Evolutionary conservation across 768 basidiomycete genomes (phyloP).

Genomic region (Mrakia hoshinonis): DNA sequence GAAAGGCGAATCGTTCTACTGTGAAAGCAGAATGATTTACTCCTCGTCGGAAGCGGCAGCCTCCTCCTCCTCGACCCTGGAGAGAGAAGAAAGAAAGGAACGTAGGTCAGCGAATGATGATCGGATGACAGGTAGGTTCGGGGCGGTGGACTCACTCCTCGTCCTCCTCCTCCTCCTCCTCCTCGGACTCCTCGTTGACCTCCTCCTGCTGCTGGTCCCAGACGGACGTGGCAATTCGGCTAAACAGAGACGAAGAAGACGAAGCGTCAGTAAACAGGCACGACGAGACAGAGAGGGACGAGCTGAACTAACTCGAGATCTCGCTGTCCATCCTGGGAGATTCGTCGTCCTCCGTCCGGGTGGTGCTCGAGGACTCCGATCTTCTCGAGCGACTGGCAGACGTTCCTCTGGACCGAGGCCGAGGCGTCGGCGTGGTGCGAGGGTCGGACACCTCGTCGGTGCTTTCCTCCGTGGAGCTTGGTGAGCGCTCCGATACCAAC

Average conservation of each 20-base stretch:
- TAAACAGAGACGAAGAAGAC: slow-evolving; percentile 23
- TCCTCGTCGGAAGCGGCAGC: slow-evolving; percentile 24
- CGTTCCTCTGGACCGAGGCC: slow-evolving; percentile 80
- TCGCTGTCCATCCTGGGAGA: slow-evolving; percentile 85
- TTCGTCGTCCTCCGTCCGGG: slow-evolving; percentile 87
- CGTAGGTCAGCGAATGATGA: background rate
- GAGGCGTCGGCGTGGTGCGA: slow-evolving; percentile 86
- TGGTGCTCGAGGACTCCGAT: slow-evolving; percentile 94
- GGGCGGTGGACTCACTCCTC: slow-evolving; percentile 13
- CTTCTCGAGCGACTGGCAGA: slow-evolving; percentile 96
- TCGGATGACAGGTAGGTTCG: background rate
- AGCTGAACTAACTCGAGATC: slow-evolving; percentile 29
- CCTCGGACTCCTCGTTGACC: slow-evolving; percentile 35
- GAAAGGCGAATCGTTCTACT: background rate
- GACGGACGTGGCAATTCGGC: slow-evolving; percentile 45
- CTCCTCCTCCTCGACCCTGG: slow-evolving; percentile 24
- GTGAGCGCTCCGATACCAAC: slow-evolving; percentile 79
- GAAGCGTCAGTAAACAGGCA: slow-evolving; percentile 54
- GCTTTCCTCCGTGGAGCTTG: slow-evolving; percentile 94
- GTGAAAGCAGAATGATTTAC: slow-evolving; percentile 10
- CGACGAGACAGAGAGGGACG: background rate
- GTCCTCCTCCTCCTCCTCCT: slow-evolving; percentile 27
- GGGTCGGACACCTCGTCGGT: slow-evolving; percentile 91
- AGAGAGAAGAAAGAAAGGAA: background rate
- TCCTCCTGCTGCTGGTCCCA: slow-evolving; percentile 39